These are phyloP conservation scores for Wallacemonas sp. DNA, from an alignment of 208 protist species.

Conservation along the genomic window DNA sequence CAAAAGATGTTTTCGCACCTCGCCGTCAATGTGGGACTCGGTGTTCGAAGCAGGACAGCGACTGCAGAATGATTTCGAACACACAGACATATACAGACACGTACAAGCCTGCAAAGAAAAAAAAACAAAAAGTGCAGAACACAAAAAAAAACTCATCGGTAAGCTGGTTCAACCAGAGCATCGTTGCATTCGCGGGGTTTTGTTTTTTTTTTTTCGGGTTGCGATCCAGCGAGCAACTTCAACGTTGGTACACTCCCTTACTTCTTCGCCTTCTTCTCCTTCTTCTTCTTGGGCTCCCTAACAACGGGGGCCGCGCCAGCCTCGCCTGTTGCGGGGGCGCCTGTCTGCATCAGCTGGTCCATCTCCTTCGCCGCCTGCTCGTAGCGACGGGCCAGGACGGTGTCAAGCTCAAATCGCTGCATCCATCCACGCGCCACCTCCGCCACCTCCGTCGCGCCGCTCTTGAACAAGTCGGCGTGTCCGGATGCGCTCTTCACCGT, in stretches of 20 bases:
- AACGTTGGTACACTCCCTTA: not conserved
- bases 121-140: too few relatives aligned
- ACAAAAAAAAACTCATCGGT: too few relatives aligned
- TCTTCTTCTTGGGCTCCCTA: constrained; percentile 61
- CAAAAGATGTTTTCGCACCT: too few relatives aligned
- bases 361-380: constrained; percentile 85
- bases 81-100: too few relatives aligned
- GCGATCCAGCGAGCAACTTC: not conserved
- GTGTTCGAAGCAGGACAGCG: too few relatives aligned
- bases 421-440: constrained; percentile 68
- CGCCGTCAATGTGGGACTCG: too few relatives aligned
- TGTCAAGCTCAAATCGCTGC: constrained; percentile 82
- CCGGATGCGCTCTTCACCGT: constrained; percentile 59
- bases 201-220: too few relatives aligned
- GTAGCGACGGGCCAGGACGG: constrained; percentile 64
- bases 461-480: constrained; percentile 65
- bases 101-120: too few relatives aligned
- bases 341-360: constrained; percentile 51
- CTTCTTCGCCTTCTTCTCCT: constrained; percentile 75
- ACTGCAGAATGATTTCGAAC: too few relatives aligned
- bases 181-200: too few relatives aligned
- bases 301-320: constrained; percentile 18
- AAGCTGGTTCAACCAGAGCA: too few relatives aligned
- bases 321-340: constrained; percentile 19
- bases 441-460: constrained; percentile 59